phyloP scores from a whole-genome alignment of 176 grass and related monocot species.

The Puccinellia tenuiflora region DNA sequence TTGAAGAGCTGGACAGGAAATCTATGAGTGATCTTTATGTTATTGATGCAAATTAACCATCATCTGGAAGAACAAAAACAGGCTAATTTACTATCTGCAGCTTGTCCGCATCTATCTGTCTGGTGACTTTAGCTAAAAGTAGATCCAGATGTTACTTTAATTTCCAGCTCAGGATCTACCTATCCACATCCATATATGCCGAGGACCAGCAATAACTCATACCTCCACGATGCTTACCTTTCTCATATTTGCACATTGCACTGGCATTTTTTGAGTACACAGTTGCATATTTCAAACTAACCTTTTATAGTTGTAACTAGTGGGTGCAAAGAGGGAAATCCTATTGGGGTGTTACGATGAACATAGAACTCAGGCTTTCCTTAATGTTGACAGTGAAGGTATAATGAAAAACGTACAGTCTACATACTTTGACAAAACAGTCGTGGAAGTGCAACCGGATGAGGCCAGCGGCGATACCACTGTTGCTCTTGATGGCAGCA shows the following conservation, averaged over 20 bases:
- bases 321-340: neutral
- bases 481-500: slow-evolving; percentile 41
- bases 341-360: neutral
- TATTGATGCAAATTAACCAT: neutral
- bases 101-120: neutral
- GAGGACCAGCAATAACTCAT: neutral
- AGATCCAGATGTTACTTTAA: neutral
- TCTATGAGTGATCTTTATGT: neutral
- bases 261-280: neutral
- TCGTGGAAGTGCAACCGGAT: slow-evolving; percentile 83
- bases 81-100: neutral
- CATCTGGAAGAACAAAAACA: too few relatives aligned
- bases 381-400: neutral
- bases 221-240: neutral
- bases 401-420: neutral
- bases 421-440: slow-evolving; percentile 58
- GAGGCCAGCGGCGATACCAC: slow-evolving; percentile 53
- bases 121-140: neutral
- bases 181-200: neutral
- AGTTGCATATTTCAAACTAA: neutral
- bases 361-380: neutral
- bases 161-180: neutral
- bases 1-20: neutral
- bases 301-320: neutral
- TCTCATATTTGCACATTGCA: too few relatives aligned